phyloP scores from a whole-genome alignment of 257 asterid genomes.

The Salvia splendens region DNA sequence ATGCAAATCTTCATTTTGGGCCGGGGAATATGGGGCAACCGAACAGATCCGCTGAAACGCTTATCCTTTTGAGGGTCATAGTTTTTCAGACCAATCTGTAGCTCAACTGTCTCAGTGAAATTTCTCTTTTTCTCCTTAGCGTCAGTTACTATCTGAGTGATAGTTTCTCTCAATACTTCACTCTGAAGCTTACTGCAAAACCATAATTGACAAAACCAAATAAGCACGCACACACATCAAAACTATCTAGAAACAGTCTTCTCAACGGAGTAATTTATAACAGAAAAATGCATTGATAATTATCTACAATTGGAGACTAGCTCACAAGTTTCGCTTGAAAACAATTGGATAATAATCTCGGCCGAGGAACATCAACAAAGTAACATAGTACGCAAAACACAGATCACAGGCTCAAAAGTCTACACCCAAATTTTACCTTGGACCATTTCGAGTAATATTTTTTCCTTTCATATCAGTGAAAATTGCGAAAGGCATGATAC shows the following conservation, averaged over 20 bases:
- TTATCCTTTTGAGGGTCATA: constrained; percentile 61
- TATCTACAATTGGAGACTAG: background rate
- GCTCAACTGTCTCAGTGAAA: constrained; percentile 53
- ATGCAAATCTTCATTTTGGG: constrained; percentile 61
- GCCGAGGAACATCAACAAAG: too few species aligned
- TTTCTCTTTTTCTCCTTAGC: constrained; percentile 48
- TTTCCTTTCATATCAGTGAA: background rate
- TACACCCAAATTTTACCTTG: background rate
- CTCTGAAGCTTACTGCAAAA: constrained; percentile 54
- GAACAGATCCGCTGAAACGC: constrained; percentile 61
- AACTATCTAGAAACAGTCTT: background rate
- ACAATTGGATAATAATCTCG: background rate
- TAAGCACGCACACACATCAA: background rate
- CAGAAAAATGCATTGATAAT: background rate
- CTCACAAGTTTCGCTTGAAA: background rate
- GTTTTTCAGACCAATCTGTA: constrained; percentile 56
- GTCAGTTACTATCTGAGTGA: constrained; percentile 37
- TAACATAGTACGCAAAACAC: too few species aligned
- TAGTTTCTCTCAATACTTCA: constrained; percentile 52
- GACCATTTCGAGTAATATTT: background rate
- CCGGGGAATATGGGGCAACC: constrained; percentile 57
- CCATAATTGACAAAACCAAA: background rate
- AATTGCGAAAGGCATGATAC: background rate
- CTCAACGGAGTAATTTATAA: background rate
- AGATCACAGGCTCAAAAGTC: background rate